Evolutionary conservation across 768 basidiomycete genomes (phyloP).

Genomic region (Kwoniella newhampshirensis): DNA sequence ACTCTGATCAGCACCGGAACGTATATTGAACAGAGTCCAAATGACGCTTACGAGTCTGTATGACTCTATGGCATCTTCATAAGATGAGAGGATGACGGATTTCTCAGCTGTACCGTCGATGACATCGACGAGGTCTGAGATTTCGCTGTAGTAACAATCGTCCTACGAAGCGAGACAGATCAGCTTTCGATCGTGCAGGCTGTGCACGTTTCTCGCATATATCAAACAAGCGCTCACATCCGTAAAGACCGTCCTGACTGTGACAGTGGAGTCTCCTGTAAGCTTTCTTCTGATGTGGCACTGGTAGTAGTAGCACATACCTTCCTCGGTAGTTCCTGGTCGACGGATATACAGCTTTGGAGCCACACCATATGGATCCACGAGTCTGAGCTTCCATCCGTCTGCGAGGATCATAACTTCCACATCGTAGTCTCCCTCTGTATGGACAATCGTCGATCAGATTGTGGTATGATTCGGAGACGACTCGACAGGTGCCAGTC

Average conservation of each 20-base stretch:
- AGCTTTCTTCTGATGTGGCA: not conserved
- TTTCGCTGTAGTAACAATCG: slow-evolving; percentile 30
- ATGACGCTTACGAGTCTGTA: slow-evolving; percentile 32
- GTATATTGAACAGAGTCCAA: not conserved
- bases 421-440: slow-evolving; percentile 74
- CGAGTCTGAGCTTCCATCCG: slow-evolving; percentile 57
- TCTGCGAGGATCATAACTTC: slow-evolving; percentile 90
- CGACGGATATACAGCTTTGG: slow-evolving; percentile 79
- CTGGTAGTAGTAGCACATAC: slow-evolving; percentile 10
- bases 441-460: too few relatives aligned
- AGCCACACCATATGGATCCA: slow-evolving; percentile 84
- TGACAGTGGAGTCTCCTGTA: too few relatives aligned
- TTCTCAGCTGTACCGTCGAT: slow-evolving; percentile 27
- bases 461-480: too few relatives aligned
- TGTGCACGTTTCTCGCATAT: not conserved
- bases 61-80: slow-evolving; percentile 32
- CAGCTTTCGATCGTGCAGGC: not conserved
- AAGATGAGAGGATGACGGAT: slow-evolving; percentile 25
- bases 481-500: too few relatives aligned
- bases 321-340: slow-evolving; percentile 58
- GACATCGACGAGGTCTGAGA: slow-evolving; percentile 28
- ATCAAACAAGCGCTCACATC: slow-evolving; percentile 14
- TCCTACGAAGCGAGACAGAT: slow-evolving; percentile 15
- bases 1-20: not conserved
- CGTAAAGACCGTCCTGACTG: slow-evolving; percentile 29